phyloP scores from a whole-genome alignment of 2,329 filamentous ascomycete genomes.

The Ophiostoma fasciatum region DNA sequence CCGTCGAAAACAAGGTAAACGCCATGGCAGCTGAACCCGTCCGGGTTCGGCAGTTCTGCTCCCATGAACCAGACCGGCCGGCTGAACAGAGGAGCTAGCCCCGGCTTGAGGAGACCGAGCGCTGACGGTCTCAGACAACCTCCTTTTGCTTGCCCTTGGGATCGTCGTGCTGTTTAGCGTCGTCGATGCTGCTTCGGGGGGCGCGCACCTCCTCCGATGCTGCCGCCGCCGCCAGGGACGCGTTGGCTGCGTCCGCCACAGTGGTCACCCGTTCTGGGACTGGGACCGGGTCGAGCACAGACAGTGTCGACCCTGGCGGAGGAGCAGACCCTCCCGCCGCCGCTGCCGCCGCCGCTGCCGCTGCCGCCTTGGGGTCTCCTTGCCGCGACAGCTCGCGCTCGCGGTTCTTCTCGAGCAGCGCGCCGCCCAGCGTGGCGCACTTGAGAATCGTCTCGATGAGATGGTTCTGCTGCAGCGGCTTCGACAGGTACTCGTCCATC shows the following conservation, averaged over 20 bases:
- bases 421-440: constrained; percentile 80
- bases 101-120: constrained; percentile 1
- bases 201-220: background rate
- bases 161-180: constrained; percentile 46
- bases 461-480: constrained; percentile 26
- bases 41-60: too few relatives aligned
- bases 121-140: background rate
- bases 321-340: too few relatives aligned
- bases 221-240: constrained; percentile 1
- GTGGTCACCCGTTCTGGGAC: constrained; percentile 8
- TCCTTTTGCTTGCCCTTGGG: constrained; percentile 26
- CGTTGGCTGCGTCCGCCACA: constrained; percentile 4
- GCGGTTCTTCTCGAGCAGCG: constrained; percentile 62
- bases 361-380: constrained; percentile 17
- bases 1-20: too few relatives aligned
- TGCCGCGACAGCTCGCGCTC: constrained; percentile 37
- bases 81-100: background rate
- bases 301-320: too few relatives aligned
- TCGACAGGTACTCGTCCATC: constrained; percentile 98
- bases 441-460: constrained; percentile 53
- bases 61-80: background rate
- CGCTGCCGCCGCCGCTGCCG: constrained; percentile 18
- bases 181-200: constrained; percentile 12
- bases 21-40: too few relatives aligned
- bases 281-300: too few relatives aligned